A percentile compares a stretch with the other conserved stretches of the same genome.
phyloP scores from a whole-genome alignment of 371 early-diverging fungal genomes.

The Mucor indicus region DNA sequence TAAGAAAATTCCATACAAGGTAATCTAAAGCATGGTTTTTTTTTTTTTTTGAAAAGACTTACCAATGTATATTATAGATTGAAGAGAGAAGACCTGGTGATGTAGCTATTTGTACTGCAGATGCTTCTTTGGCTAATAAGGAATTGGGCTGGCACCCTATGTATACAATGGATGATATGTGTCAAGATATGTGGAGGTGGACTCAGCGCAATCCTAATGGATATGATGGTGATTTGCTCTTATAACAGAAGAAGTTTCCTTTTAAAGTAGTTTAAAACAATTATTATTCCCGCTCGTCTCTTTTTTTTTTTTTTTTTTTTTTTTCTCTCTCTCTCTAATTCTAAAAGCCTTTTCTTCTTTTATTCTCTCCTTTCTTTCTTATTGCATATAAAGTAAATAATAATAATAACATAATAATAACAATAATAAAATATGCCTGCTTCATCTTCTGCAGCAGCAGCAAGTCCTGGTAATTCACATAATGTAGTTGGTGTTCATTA shows the following conservation, averaged over 20 bases:
- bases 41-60: background rate
- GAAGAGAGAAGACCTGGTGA: conserved; percentile 79
- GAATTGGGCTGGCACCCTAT: conserved; percentile 78
- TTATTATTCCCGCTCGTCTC: background rate
- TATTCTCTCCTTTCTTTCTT: background rate
- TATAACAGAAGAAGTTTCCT: background rate
- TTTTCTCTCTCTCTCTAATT: background rate
- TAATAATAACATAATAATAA: background rate
- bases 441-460: conserved; percentile 18
- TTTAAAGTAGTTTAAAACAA: background rate
- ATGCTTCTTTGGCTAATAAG: conserved; percentile 65
- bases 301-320: background rate
- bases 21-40: conserved; percentile 16
- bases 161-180: conserved; percentile 78
- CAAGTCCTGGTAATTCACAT: conserved; percentile 25
- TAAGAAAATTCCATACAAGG: conserved; percentile 60
- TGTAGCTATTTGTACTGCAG: conserved; percentile 77
- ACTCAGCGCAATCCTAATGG: conserved; percentile 70
- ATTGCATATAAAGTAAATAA: background rate
- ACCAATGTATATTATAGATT: conserved; percentile 29
- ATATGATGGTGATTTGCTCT: conserved; percentile 36
- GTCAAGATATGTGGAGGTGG: conserved; percentile 88
- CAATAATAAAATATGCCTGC: conserved; percentile 9
- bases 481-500: conserved; percentile 91
- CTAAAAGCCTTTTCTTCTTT: background rate